phyloP scores from a whole-genome alignment of 345 rosid genomes.

The Noccaea bulbosa region DNA sequence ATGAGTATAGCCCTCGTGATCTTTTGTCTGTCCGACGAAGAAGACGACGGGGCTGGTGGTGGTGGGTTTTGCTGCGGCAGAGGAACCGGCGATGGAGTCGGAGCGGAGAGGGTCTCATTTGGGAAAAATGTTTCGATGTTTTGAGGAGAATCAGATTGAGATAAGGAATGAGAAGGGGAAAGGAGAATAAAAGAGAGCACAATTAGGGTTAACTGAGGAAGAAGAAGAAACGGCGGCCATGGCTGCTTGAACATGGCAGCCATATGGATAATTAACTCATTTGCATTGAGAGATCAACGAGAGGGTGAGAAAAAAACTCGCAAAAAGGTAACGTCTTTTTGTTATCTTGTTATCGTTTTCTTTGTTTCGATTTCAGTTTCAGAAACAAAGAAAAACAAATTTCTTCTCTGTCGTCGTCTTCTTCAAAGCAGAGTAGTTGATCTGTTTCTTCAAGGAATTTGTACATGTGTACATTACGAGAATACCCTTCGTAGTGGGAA shows the following conservation, averaged over 20 bases:
- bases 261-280: slow-evolving; percentile 42
- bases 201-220: slow-evolving; percentile 20
- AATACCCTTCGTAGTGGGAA: background rate
- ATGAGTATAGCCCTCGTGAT: slow-evolving; percentile 66
- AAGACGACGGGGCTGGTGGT: background rate
- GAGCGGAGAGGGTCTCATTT: slow-evolving; percentile 27
- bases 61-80: slow-evolving; percentile 31
- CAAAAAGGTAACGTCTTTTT: slow-evolving; percentile 22
- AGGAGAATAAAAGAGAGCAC: slow-evolving; percentile 4
- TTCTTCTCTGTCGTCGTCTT: background rate
- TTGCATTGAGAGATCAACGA: slow-evolving; percentile 12
- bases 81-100: slow-evolving; percentile 21
- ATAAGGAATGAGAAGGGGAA: slow-evolving; percentile 44
- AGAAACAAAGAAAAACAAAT: background rate
- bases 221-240: slow-evolving; percentile 40
- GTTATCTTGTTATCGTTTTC: slow-evolving; percentile 5
- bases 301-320: background rate
- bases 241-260: slow-evolving; percentile 51
- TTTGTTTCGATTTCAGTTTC: slow-evolving; percentile 15
- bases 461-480: background rate
- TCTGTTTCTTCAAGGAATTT: slow-evolving; percentile 15
- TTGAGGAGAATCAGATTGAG: slow-evolving; percentile 52
- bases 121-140: slow-evolving; percentile 75
- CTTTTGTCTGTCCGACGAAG: slow-evolving; percentile 23
- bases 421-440: slow-evolving; percentile 34